Evolutionary conservation across 1,284 basidiomycete genomes (phyloP), one percentile per base, ranked within the genome.

Genomic region (Fomes fomentarius): DNA sequence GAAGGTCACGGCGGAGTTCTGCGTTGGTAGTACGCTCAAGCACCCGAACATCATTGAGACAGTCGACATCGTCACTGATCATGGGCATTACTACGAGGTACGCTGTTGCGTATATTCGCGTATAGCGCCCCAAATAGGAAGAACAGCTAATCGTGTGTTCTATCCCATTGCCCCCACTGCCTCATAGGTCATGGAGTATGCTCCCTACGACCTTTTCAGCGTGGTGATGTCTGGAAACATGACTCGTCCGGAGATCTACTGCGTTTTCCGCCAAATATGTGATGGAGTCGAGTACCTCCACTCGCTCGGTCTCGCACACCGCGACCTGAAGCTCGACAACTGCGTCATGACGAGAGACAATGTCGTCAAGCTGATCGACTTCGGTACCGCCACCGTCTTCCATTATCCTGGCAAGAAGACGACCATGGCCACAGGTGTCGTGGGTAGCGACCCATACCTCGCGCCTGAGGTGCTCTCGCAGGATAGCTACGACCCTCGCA

Each of bases 201-300:
- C 97, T 1, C 96, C 97, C 14, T 97, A 90, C 71, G 97, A 99
- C 75, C 85, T 99, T 48, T 99, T 99, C 78, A 94, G 91, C 53
- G 95, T 99, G 66, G 97, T 99, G 78, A 99, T 99, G 97, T 96
- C 96, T 28, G 93, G 94, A 61, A 96, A 94, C 76, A 99, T 99
- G 97, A 86, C 89, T 54, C 89, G 96, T 25, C 94, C 95, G 48
- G 96, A 99, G 74, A 96, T 98, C 59, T 98, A 98, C 78, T 99
- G 97, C 70, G 94, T 99, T 61, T 99, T 98, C 77, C 91, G 94
- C 52, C 97, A 99, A 75, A 98, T 99, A 62, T 93, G 96, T 71
- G 93, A 96, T 67, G 97, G 97, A 52, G 96, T 99, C 63, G 92
- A 97, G 73, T 99, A 99, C 71, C 86, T 99, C 51, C 97, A 99